Percentiles rank a stretch among this genome's conserved stretches.
These are phyloP conservation scores for Saturnispora silvae DNA, from an alignment of 805 yeast species.

Conservation along the genomic window DNA sequence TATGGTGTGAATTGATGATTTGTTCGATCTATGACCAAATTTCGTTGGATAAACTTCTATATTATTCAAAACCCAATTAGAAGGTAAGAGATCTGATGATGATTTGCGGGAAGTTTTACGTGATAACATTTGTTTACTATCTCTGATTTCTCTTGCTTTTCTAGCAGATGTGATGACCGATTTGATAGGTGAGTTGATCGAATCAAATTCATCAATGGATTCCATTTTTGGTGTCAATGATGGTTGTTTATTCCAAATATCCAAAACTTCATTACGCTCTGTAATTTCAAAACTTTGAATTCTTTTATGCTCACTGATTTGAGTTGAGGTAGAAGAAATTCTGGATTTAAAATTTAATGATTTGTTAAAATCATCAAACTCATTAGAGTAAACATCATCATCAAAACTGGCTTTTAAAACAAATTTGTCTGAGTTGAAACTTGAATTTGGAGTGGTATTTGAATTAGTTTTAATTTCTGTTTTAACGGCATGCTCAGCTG, in stretches of 20 bases:
- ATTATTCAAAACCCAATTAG: slow-evolving; percentile 9
- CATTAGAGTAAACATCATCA: slow-evolving; percentile 26
- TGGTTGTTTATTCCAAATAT: slow-evolving; percentile 21
- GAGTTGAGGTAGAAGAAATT: slow-evolving; percentile 8
- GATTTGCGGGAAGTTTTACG: neutral
- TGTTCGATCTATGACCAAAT: slow-evolving; percentile 3
- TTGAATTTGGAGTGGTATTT: slow-evolving; percentile 13
- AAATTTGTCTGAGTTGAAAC: slow-evolving; percentile 18
- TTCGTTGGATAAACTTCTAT: slow-evolving; percentile 12
- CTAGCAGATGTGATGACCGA: slow-evolving; percentile 14
- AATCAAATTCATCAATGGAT: slow-evolving; percentile 17
- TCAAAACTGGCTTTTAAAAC: slow-evolving; percentile 30
- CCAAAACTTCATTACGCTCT: slow-evolving; percentile 4
- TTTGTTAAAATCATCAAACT: slow-evolving; percentile 24
- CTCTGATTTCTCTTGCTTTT: slow-evolving; percentile 18
- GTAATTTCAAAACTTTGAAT: slow-evolving; percentile 7
- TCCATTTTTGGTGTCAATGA: slow-evolving; percentile 11
- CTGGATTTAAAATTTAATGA: slow-evolving; percentile 16
- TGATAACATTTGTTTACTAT: slow-evolving; percentile 9
- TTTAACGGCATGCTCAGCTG: neutral
- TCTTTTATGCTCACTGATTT: slow-evolving; percentile 1
- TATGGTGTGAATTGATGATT: neutral
- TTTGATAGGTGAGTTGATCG: slow-evolving; percentile 19
- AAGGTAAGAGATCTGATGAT: slow-evolving; percentile 5
- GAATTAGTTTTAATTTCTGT: slow-evolving; percentile 2